A percentile compares a stretch with the other conserved stretches of the same genome.
These are phyloP conservation scores for Phaffomyces thermotolerans DNA, from an alignment of 805 yeast species.

Conservation along the genomic window DNA sequence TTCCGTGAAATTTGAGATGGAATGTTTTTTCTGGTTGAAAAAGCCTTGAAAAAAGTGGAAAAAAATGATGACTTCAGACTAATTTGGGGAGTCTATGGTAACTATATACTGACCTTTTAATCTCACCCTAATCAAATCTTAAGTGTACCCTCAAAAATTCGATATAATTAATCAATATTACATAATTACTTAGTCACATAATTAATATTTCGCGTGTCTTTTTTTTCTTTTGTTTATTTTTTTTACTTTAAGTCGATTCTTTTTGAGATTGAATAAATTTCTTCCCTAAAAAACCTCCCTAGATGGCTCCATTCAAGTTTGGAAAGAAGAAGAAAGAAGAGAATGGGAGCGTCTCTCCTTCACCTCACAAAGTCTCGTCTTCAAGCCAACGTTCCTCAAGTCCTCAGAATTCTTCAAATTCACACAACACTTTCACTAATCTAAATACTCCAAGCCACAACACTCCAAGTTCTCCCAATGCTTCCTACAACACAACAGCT, in stretches of 20 bases:
- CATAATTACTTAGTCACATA: not conserved
- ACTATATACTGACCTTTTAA: no score
- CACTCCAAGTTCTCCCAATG: slow-evolving; percentile 6
- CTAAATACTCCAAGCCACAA: slow-evolving; percentile 4
- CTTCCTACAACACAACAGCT: slow-evolving; percentile 5
- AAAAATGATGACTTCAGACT: no score
- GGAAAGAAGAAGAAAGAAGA: slow-evolving; percentile 37
- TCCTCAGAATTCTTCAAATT: slow-evolving; percentile 22
- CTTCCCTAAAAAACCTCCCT: not conserved
- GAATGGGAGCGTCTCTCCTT: slow-evolving; percentile 8
- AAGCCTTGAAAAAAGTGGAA: no score
- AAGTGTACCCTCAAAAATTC: no score
- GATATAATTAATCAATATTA: not conserved
- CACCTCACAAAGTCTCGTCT: slow-evolving; percentile 11
- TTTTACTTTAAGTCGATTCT: not conserved
- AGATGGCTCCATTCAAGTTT: slow-evolving; percentile 54
- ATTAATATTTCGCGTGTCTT: not conserved
- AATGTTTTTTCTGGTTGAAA: no score
- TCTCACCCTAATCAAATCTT: no score
- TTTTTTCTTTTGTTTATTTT: no score
- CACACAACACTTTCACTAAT: slow-evolving; percentile 10
- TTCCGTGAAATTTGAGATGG: no score
- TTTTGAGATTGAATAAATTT: not conserved
- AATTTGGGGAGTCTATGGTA: no score
- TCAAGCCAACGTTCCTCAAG: slow-evolving; percentile 10